phyloP scores from a whole-genome alignment of 257 asterid species.

The Avicennia marina region DNA sequence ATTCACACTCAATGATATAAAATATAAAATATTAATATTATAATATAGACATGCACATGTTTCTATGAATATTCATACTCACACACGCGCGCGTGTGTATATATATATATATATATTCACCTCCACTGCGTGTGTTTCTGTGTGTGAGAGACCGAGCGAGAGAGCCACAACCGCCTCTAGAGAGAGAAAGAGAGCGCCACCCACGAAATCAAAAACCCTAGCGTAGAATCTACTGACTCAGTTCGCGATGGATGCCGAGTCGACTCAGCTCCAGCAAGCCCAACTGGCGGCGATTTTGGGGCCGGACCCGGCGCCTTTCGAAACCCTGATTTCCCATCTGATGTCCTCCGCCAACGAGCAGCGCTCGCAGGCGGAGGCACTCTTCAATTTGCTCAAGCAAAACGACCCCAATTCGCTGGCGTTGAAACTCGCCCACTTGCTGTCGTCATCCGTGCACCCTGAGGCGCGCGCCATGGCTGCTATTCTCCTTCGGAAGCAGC shows the following conservation, averaged over 20 bases:
- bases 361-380: slow-evolving; percentile 81
- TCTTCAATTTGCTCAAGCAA: slow-evolving; percentile 76
- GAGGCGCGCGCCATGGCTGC: slow-evolving; percentile 89
- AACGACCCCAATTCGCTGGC: slow-evolving; percentile 78
- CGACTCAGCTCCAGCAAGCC: slow-evolving; percentile 76
- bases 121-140: neutral
- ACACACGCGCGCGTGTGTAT: too few species aligned
- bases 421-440: slow-evolving; percentile 61
- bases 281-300: slow-evolving; percentile 74
- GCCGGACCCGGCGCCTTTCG: slow-evolving; percentile 80
- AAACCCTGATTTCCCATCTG: slow-evolving; percentile 64
- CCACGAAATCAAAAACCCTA: neutral
- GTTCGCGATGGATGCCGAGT: slow-evolving; percentile 58
- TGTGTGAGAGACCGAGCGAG: neutral
- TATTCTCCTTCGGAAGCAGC: slow-evolving; percentile 74
- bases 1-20: too few species aligned
- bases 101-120: too few species aligned
- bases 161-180: neutral
- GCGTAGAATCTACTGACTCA: neutral
- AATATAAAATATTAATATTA: too few species aligned
- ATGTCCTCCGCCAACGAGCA: slow-evolving; percentile 85
- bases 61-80: too few species aligned
- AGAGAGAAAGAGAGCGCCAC: neutral
- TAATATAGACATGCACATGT: too few species aligned
- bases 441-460: slow-evolving; percentile 43